These are phyloP conservation scores for Diphasiastrum complanatum DNA, from an alignment of 83 land plant genomes.

Conservation along the genomic window DNA sequence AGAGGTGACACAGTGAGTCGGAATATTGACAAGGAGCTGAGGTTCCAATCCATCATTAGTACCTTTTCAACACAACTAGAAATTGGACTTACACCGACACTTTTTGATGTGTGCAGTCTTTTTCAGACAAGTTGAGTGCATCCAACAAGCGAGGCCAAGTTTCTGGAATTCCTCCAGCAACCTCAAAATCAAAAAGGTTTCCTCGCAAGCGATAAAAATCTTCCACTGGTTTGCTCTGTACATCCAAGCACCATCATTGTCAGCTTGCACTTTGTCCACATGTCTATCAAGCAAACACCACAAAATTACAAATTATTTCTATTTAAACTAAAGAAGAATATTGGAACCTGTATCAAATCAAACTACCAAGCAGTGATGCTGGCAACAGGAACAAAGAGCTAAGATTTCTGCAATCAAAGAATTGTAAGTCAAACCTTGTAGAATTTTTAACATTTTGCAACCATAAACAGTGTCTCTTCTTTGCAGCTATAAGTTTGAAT, in stretches of 20 bases:
- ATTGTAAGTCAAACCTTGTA: neutral
- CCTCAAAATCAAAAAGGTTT: conserved; percentile 63
- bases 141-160: conserved; percentile 36
- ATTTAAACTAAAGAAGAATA: too few species aligned
- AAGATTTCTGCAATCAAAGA: neutral
- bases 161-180: conserved; percentile 33
- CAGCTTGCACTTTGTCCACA: too few species aligned
- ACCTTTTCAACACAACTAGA: too few species aligned
- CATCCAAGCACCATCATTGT: neutral
- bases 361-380: neutral
- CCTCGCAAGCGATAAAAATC: conserved; percentile 54
- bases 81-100: too few species aligned
- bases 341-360: too few species aligned
- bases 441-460: neutral
- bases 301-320: too few species aligned
- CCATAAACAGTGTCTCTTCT: neutral
- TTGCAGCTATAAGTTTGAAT: neutral
- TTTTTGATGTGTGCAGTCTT: too few species aligned
- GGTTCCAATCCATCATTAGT: too few species aligned
- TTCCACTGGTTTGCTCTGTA: conserved; percentile 60
- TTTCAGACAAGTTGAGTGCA: too few species aligned
- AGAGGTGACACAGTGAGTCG: too few species aligned
- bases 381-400: neutral
- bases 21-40: too few species aligned
- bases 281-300: too few species aligned